A percentile compares a stretch with the other conserved stretches of the same genome.
Evolutionary conservation across 2,329 filamentous ascomycete species (phyloP).

Genomic region (Botrytis cinerea): DNA sequence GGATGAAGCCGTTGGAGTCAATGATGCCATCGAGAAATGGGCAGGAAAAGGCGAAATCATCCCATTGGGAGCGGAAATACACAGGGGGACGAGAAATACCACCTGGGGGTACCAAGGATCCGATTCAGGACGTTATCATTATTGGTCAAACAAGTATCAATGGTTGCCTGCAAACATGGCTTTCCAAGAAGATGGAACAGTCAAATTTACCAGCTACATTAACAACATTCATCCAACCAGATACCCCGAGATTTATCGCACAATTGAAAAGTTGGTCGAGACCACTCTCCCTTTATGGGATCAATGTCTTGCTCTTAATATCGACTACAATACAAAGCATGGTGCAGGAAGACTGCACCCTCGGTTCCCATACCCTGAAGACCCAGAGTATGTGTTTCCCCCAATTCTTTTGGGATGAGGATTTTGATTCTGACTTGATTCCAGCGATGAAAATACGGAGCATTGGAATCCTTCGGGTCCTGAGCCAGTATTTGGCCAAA

Average conservation of each 20-base stretch:
- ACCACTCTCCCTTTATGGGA: slow-evolving; percentile 43
- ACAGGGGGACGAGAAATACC: not conserved
- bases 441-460: not conserved
- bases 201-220: slow-evolving; percentile 46
- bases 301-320: slow-evolving; percentile 31
- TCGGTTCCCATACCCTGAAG: not conserved
- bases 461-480: slow-evolving; percentile 20
- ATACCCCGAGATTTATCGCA: slow-evolving; percentile 42
- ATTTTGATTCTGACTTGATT: slow-evolving; percentile 28
- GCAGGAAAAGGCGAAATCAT: slow-evolving; percentile 36
- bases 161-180: slow-evolving; percentile 15
- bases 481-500: slow-evolving; percentile 24
- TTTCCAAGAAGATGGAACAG: slow-evolving; percentile 6
- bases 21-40: slow-evolving; percentile 34
- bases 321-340: not conserved
- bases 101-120: too few relatives aligned
- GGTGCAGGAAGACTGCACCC: not conserved
- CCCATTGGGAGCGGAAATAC: not conserved
- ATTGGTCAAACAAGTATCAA: slow-evolving; percentile 2
- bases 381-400: slow-evolving; percentile 2
- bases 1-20: slow-evolving; percentile 32
- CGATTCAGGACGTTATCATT: not conserved
- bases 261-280: slow-evolving; percentile 44
- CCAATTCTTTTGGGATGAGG: slow-evolving; percentile 23
- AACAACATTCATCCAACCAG: slow-evolving; percentile 49